Evolutionary conservation across 106 monocot genomes (phyloP).

Genomic region (Platanthera zijinensis): DNA sequence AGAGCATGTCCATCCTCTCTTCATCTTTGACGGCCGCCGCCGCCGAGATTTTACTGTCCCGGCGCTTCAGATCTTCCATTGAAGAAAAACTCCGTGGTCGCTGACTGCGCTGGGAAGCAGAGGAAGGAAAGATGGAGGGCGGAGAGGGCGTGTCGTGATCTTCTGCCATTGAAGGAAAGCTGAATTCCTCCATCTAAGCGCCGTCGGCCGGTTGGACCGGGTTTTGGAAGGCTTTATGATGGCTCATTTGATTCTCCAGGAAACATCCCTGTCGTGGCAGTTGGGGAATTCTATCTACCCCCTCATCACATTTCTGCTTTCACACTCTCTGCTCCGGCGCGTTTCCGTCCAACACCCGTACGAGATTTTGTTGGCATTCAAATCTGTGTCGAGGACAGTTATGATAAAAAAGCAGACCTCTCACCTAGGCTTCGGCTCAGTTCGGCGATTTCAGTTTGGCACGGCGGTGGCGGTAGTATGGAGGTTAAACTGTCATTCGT

Average conservation of each 20-base stretch:
- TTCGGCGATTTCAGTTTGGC: too few species aligned
- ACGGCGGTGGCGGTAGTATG: too few species aligned
- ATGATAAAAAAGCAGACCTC: too few species aligned
- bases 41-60: neutral
- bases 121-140: slow-evolving; percentile 14
- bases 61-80: neutral
- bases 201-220: neutral
- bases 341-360: too few species aligned
- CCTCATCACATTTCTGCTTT: neutral
- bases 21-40: slow-evolving; percentile 5
- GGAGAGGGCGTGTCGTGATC: slow-evolving; percentile 13
- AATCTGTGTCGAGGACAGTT: too few species aligned
- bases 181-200: slow-evolving; percentile 32
- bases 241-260: neutral
- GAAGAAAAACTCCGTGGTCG: slow-evolving; percentile 9
- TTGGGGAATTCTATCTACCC: slow-evolving; percentile 3
- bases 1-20: slow-evolving; percentile 53
- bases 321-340: too few species aligned
- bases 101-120: neutral
- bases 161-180: slow-evolving; percentile 27
- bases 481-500: too few species aligned
- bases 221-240: slow-evolving; percentile 1
- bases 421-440: too few species aligned
- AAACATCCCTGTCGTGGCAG: slow-evolving; percentile 4
- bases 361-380: too few species aligned